A percentile compares a stretch with the other conserved stretches of the same genome.
These are phyloP conservation scores for carrot (Daucus carota) DNA, from an alignment of 129 eudicot genomes.

Conservation along the genomic window DH1_v3.0 NC_030387.2:15981001-15981500, in stretches of 20 bases:
- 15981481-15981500: neutral
- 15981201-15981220: neutral
- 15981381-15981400: neutral
- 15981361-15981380: neutral
- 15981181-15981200: neutral
- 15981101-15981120: neutral
- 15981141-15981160: neutral
- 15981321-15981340: neutral
- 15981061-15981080: neutral
- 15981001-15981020: neutral
- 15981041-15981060: neutral
- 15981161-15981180: neutral
- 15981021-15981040: neutral
- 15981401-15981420: neutral
- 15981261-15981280: neutral
- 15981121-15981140: neutral
- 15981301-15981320: neutral
- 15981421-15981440: neutral
- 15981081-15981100: neutral
- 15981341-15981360: no score
- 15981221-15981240: neutral
- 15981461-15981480: neutral
- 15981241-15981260: neutral
- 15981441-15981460: neutral
- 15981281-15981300: neutral